Base-by-base conservation (phyloP, 169 alveolate species). In the Plasmodium sp. region DNA sequence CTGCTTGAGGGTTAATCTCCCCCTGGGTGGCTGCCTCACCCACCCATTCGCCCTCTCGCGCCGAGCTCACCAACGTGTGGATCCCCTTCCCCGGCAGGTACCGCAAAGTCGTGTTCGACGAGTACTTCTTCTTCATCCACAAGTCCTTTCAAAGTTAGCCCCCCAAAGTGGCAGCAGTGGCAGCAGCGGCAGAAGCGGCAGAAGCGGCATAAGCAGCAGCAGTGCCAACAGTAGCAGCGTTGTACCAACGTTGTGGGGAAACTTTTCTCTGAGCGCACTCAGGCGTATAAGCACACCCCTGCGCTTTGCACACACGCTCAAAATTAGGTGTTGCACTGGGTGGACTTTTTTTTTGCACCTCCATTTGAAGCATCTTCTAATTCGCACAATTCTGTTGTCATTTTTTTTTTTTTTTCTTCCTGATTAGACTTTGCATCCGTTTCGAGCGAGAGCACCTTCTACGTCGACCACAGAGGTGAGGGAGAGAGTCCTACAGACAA, bases 141-240 rank as follows among this genome's bases (percentile, higher is more conserved):
- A 85, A 85, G 43, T 85, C 93, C n/a, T 85, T 85, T 75, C 93
- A 85, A 85, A 85, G 93, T 85, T 22, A 85, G 92, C 34, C 16
- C n/a, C 36, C 77, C 34, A 2, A 62, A 48, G 14, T 22, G 27
- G 27, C 27, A 22, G 27, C 27, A 22, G 27, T 22, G 27, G 27
- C 27, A 22, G 27, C 27, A 22, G 27, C 0, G 27, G 27, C 27
- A 22, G 0, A 22, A 22, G 27, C 0, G 27, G 27, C 27, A 22
- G 0, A 22, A 22, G 27, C 27, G 27, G 27, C 27, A 22, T 22
- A 22, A 22, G 27, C 27, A 22, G 27, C 27, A 12, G 58, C 14
- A 18, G 18, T 48, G n/a, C 58, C 18, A 48, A 48, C 58, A 84
- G 16, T n/a, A 12, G 43, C 36, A 56, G 2, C 39, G 31, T 9